Evolutionary conservation across 192 early-diverging fungal species (phyloP), one percentile per base, ranked within the genome.

Genomic region (Backusella macrospora): DNA sequence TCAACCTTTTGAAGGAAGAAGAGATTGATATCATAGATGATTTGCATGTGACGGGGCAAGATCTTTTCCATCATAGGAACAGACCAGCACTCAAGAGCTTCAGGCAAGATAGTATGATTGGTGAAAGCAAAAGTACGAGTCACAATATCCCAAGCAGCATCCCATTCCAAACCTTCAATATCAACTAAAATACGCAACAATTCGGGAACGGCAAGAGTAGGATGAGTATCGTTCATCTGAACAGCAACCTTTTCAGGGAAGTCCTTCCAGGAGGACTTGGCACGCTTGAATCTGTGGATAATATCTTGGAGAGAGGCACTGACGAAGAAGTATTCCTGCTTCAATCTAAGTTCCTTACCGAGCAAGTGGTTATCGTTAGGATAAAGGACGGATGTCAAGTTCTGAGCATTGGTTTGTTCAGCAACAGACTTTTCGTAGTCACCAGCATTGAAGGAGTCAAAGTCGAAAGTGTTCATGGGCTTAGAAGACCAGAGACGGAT

Each of bases 11-110:
- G 98, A 72, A 99, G 81, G 84, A 99, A 99, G 89, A 90, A 99
- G 85, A 99, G 83, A 83, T 99, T 99, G 89, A 99, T 94, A 81
- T 99, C 96, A 79, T 97, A 99, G 82, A 99, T 98, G 81, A 99
- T 96, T 81, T 95, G 94, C 94, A 99, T 92, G 83, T 97, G 96
- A 73, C 98, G 90, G 43, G 98, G 98, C 70, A 99, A 86, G 18
- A 99, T 87, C 76, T 98, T 92, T 77, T 90, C 85, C 72, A 99
- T 80, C 86, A 98, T 92, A 1, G 98, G 96, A 49, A 98, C 96
- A 3, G 96, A 89, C 98, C 98, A 99, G 77, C 91, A 92, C 85
- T 99, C 98, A 83, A 99, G 89, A 63, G 98, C 98, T 84, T 99
- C 98, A 65, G 98, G 98, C 68, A 99, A 88, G 18, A 99, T 95